Evolutionary conservation across 2,329 filamentous ascomycete species (phyloP).

Genomic region (Pseudopithomyces maydicus): DNA sequence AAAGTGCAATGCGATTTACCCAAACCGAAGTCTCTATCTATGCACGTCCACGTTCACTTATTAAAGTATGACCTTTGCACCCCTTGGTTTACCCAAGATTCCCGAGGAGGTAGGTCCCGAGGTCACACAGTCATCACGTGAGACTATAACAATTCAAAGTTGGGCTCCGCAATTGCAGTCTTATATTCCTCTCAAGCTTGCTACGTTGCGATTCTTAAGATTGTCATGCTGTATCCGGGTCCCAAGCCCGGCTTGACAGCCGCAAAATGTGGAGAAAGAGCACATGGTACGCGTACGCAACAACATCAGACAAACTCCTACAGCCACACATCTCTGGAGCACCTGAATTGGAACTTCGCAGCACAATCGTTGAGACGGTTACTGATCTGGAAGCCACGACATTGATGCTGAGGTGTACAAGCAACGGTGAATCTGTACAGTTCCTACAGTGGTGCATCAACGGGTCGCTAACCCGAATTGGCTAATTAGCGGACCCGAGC

Average conservation of each 20-base stretch:
- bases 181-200: not conserved
- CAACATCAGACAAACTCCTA: not conserved
- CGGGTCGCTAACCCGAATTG: not conserved
- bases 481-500: slow-evolving; percentile 5
- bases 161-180: too few relatives aligned
- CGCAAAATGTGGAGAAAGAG: slow-evolving; percentile 10
- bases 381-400: not conserved
- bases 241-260: slow-evolving; percentile 5
- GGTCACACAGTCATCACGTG: too few relatives aligned
- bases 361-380: not conserved
- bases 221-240: not conserved
- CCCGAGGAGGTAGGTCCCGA: too few relatives aligned
- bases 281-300: not conserved
- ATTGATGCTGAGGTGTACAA: not conserved
- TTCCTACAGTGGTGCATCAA: not conserved
- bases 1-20: too few relatives aligned
- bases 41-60: too few relatives aligned
- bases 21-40: too few relatives aligned
- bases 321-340: not conserved
- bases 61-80: too few relatives aligned
- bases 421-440: not conserved
- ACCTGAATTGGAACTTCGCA: not conserved
- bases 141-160: too few relatives aligned
- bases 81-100: too few relatives aligned
- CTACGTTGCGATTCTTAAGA: not conserved